A percentile compares a stretch with the other conserved stretches of the same genome.
Conservation (phyloP, 2,329 filamentous ascomycete genomes). For the Macroventuria anomochaeta region DNA sequence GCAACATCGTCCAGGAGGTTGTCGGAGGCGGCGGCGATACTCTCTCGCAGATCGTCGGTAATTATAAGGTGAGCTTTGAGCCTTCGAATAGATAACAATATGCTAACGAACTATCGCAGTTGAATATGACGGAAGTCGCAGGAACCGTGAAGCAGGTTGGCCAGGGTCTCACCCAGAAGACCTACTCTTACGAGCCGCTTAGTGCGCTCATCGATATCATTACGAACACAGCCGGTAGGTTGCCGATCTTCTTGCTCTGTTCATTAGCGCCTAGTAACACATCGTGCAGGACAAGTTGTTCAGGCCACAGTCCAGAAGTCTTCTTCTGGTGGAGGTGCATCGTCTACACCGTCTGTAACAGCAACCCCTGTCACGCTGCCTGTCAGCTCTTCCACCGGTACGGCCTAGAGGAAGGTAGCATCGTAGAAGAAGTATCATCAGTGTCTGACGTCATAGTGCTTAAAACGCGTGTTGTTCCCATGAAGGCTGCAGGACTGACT, state of each 20-base stretch:
- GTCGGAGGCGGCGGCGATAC: slow-evolving; percentile 54
- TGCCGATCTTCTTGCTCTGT: not conserved
- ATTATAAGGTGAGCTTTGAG: slow-evolving; percentile 52
- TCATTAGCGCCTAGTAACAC: not conserved
- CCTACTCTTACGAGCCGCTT: slow-evolving; percentile 59
- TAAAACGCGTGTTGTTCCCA: not conserved
- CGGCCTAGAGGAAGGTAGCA: slow-evolving; percentile 15
- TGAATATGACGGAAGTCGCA: slow-evolving; percentile 64
- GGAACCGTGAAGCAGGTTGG: slow-evolving; percentile 45
- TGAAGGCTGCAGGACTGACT: not conserved
- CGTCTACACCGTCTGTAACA: slow-evolving; percentile 30
- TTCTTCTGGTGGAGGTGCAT: slow-evolving; percentile 28
- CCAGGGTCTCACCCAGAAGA: slow-evolving; percentile 57
- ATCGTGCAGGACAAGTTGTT: slow-evolving; percentile 58
- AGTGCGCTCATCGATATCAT: slow-evolving; percentile 62
- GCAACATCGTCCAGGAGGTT: slow-evolving; percentile 68
- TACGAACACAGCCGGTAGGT: slow-evolving; percentile 55
- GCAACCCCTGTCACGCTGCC: slow-evolving; percentile 43
- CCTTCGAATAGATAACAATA: not conserved
- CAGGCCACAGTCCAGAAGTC: slow-evolving; percentile 54
- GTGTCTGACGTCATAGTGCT: not conserved
- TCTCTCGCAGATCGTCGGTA: slow-evolving; percentile 63
- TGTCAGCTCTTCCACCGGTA: slow-evolving; percentile 33
- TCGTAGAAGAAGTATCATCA: not conserved
- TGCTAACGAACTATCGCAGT: slow-evolving; percentile 14